A percentile compares a stretch with the other conserved stretches of the same genome.
Conservation (phyloP, 768 basidiomycete genomes). For the Inosperma sp. region DNA sequence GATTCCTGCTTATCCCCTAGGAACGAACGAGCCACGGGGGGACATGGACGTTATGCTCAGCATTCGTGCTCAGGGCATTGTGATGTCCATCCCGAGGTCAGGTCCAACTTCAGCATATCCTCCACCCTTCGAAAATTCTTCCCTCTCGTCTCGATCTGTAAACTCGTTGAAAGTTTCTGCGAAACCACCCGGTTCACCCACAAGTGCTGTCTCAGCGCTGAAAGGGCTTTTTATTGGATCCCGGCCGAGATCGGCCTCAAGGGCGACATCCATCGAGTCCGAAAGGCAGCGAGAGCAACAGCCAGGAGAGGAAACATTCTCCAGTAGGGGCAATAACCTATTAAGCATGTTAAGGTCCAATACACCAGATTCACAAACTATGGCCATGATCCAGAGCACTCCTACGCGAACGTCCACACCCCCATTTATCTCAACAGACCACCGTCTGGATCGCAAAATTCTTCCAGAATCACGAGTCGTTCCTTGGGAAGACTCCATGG, state of each 20-base stretch:
- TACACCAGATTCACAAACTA: slow-evolving; percentile 28
- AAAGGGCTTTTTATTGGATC: slow-evolving; percentile 51
- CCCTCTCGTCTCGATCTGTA: slow-evolving; percentile 41
- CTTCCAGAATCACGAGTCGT: slow-evolving; percentile 22
- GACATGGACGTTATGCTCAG: slow-evolving; percentile 83
- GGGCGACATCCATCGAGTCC: slow-evolving; percentile 42
- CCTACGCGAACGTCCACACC: slow-evolving; percentile 29
- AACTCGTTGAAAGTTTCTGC: slow-evolving; percentile 40
- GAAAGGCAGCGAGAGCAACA: slow-evolving; percentile 30
- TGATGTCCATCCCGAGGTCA: slow-evolving; percentile 30
- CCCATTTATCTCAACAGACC: slow-evolving; percentile 25
- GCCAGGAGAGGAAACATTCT: slow-evolving; percentile 51
- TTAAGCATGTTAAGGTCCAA: slow-evolving; percentile 47
- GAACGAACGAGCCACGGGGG: slow-evolving; percentile 60
- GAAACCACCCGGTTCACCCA: slow-evolving; percentile 32
- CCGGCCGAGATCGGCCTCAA: slow-evolving; percentile 56
- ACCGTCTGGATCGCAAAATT: slow-evolving; percentile 36
- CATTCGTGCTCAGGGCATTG: slow-evolving; percentile 65
- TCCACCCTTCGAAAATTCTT: slow-evolving; percentile 29
- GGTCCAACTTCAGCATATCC: slow-evolving; percentile 24
- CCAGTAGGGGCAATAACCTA: slow-evolving; percentile 50
- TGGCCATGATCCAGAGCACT: slow-evolving; percentile 20
- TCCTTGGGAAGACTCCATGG: slow-evolving; percentile 31
- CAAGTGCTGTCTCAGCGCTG: slow-evolving; percentile 49
- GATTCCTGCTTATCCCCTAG: slow-evolving; percentile 38